These are phyloP conservation scores for Fusarium sp. DNA, from an alignment of 2,329 filamentous ascomycete genomes.

Conservation along the genomic window DNA sequence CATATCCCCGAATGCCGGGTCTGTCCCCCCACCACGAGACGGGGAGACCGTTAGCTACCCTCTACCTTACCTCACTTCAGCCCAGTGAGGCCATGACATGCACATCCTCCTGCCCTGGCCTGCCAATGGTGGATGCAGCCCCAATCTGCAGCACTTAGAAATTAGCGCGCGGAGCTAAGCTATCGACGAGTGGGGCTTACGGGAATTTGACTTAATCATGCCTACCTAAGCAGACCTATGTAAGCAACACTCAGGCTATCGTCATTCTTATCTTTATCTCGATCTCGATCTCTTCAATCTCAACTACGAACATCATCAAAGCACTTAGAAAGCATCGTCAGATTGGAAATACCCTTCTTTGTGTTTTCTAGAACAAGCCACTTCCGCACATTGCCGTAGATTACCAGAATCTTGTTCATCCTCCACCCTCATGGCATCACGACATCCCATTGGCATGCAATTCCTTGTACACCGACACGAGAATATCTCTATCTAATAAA, in stretches of 20 bases:
- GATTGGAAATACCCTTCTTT: background rate
- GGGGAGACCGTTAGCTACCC: slow-evolving; percentile 7
- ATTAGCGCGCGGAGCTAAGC: slow-evolving; percentile 4
- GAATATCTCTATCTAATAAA: background rate
- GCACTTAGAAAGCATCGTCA: slow-evolving; percentile 32
- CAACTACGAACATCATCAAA: slow-evolving; percentile 14
- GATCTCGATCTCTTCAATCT: slow-evolving; percentile 7
- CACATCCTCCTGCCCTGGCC: too few species aligned
- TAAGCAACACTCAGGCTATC: slow-evolving; percentile 27
- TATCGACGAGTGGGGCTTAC: slow-evolving; percentile 2
- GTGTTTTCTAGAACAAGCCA: slow-evolving; percentile 21
- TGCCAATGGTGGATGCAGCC: slow-evolving; percentile 27
- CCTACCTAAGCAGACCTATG: slow-evolving; percentile 12
- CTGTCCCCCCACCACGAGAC: slow-evolving; percentile 3
- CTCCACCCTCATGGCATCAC: slow-evolving; percentile 23
- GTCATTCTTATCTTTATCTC: slow-evolving; percentile 28
- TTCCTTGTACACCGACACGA: slow-evolving; percentile 1
- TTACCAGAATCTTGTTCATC: background rate
- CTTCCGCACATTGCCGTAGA: background rate
- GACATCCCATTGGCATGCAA: background rate
- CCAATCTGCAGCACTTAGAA: slow-evolving; percentile 5
- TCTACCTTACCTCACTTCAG: slow-evolving; percentile 17
- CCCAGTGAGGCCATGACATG: slow-evolving; percentile 38
- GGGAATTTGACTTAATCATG: slow-evolving; percentile 35
- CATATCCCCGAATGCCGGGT: slow-evolving; percentile 16